Evolutionary conservation across 768 basidiomycete genomes (phyloP).

Genomic region (Rhizopogon rudus): DNA sequence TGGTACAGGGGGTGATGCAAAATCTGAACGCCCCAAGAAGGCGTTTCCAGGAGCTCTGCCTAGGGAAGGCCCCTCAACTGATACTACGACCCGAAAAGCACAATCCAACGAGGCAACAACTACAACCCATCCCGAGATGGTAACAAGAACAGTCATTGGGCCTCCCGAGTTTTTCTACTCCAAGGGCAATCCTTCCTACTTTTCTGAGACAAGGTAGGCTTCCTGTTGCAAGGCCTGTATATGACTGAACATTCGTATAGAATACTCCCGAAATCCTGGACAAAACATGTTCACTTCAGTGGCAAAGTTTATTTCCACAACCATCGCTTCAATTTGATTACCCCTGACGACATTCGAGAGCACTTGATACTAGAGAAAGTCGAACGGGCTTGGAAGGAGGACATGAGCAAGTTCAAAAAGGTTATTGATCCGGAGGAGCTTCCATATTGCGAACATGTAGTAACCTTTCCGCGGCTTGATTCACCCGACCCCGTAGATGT

Average conservation of each 20-base stretch:
- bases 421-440: slow-evolving; percentile 25
- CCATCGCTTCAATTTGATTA: slow-evolving; percentile 29
- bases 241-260: background rate
- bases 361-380: slow-evolving; percentile 28
- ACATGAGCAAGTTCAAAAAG: slow-evolving; percentile 29
- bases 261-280: slow-evolving; percentile 22
- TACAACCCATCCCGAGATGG: background rate
- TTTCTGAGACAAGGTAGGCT: background rate
- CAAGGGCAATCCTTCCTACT: background rate
- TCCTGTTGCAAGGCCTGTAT: background rate
- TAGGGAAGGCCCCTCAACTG: background rate
- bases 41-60: background rate
- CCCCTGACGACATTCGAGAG: slow-evolving; percentile 35
- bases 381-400: slow-evolving; percentile 31
- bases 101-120: background rate
- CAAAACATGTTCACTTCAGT: slow-evolving; percentile 36
- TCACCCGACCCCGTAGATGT: background rate
- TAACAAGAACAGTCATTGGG: background rate
- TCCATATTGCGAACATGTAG: slow-evolving; percentile 33
- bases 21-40: background rate
- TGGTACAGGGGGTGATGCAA: background rate
- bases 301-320: slow-evolving; percentile 42
- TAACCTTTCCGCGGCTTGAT: slow-evolving; percentile 23
- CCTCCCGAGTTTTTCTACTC: background rate
- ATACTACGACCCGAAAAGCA: background rate